Evolutionary conservation across 768 basidiomycete species (phyloP).

Genomic region (Mycena olivaceomarginata): DNA sequence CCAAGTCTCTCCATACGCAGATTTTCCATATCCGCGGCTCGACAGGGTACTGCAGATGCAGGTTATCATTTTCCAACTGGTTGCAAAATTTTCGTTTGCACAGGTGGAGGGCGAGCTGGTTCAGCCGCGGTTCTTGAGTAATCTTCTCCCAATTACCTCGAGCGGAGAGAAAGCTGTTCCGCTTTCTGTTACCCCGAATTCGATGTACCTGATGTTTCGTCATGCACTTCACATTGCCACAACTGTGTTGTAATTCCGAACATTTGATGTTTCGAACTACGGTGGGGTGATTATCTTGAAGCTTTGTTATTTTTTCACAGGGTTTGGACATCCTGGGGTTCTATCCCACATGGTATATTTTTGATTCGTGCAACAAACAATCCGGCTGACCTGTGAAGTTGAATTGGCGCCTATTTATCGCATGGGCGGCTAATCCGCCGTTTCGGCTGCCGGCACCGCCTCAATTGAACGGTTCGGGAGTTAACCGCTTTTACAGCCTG

Average conservation of each 20-base stretch:
- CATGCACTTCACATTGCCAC: too few relatives aligned
- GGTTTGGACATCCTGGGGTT: background rate
- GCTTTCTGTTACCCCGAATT: background rate
- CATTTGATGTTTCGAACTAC: background rate
- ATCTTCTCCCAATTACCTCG: background rate
- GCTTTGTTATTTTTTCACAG: too few relatives aligned
- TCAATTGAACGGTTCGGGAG: background rate
- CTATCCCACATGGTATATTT: background rate
- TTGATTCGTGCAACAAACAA: background rate
- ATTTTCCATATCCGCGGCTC: background rate
- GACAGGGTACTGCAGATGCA: slow-evolving; percentile 24
- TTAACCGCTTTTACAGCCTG: too few relatives aligned
- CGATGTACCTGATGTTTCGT: too few relatives aligned
- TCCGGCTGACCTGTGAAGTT: background rate
- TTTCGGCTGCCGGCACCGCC: background rate
- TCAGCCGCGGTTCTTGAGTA: background rate
- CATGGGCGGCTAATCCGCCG: background rate
- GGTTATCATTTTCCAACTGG: slow-evolving; percentile 17
- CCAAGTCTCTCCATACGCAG: too few relatives aligned
- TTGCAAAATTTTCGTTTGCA: slow-evolving; percentile 8
- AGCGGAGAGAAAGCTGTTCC: slow-evolving; percentile 1
- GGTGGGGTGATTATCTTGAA: background rate
- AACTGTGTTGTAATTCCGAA: background rate
- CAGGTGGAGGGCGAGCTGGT: background rate
- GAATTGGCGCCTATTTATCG: background rate